Evolutionary conservation across 345 rosid species (phyloP).

Genomic region (Acer saccharum): DNA sequence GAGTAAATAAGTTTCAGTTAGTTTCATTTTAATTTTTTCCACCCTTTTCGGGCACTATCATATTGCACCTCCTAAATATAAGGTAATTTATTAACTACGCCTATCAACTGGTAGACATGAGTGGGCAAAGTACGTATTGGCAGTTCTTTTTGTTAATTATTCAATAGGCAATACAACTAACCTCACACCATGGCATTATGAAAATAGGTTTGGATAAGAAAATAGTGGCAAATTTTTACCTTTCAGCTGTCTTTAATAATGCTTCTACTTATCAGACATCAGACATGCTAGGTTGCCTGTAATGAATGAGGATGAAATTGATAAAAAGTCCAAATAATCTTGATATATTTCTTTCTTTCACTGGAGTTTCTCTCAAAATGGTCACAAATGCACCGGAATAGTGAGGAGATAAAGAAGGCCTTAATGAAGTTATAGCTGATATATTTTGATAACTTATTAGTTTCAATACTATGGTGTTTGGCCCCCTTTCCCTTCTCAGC

Average conservation of each 20-base stretch:
- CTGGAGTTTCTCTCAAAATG: neutral
- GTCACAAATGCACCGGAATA: neutral
- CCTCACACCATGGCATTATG: neutral
- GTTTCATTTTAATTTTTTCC: slow-evolving; percentile 2
- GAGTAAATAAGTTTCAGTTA: neutral
- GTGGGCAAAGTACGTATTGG: neutral
- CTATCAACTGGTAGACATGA: neutral
- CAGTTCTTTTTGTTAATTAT: neutral
- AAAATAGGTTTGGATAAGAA: neutral
- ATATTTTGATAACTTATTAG: neutral
- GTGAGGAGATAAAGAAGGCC: neutral
- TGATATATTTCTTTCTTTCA: neutral
- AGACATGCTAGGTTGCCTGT: neutral
- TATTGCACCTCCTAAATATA: neutral
- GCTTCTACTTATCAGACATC: neutral
- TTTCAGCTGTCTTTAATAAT: neutral
- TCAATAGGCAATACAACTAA: neutral
- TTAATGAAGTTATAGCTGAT: neutral
- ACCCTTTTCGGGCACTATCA: neutral
- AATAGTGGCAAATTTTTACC: neutral
- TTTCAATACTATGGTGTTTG: neutral
- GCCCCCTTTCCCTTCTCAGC: neutral
- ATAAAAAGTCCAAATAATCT: neutral
- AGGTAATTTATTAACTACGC: neutral
- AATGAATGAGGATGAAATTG: neutral